Base-by-base conservation (phyloP, 225 moss, liverwort and hornwort genomes). In the Straminergon stramineum region DNA sequence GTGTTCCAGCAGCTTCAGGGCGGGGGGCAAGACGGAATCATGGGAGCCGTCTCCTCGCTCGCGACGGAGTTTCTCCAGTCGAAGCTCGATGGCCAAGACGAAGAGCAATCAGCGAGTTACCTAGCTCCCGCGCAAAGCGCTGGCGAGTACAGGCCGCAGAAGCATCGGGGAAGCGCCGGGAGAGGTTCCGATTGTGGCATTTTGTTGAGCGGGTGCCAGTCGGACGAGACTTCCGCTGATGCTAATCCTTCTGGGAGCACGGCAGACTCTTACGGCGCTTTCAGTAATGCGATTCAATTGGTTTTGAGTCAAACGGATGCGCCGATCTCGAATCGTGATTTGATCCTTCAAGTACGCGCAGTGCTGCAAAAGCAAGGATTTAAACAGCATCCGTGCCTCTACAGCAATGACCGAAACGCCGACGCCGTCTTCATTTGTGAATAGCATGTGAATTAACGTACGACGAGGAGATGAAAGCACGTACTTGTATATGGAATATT, bases 361-460 rank as follows among this genome's bases (percentile, higher is more conserved):
- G 74, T 94, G 86, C 90, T 99, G 30, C 84, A 89, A 61, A 86
- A 92, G 91, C 91, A 93, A 87, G 97, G 97, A 37, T 96, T 96
- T 55, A 89, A 95, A 67, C 99, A 99, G 90, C 96, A 96, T 64
- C 97, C 99, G 20, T 99, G 99, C 63, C 94, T 99, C 67, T 99
- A 95, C 76, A 95, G 89, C 45, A 93, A 89, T 83, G 92, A 97
- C 66, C 27, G 23, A 7, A 95, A 96, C 58, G 92, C 94, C 62
- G 87, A 94, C 28, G 62, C 82, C 34, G 22, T 63, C 35, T 99
- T 99, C 91, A 95, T 98, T 21, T 85, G 94, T 78, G 84, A 89
- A 75, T 91, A 91, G 85, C 41, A 7, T 41, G 69, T 69, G 77
- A 27, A 73, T 37, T 21, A 76, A 71, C 51, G n/a, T 5, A 37